Evolutionary conservation across 2,329 filamentous ascomycete species (phyloP), one percentile per base, ranked within the genome.

Genomic region (Colletotrichum lentis): DNA sequence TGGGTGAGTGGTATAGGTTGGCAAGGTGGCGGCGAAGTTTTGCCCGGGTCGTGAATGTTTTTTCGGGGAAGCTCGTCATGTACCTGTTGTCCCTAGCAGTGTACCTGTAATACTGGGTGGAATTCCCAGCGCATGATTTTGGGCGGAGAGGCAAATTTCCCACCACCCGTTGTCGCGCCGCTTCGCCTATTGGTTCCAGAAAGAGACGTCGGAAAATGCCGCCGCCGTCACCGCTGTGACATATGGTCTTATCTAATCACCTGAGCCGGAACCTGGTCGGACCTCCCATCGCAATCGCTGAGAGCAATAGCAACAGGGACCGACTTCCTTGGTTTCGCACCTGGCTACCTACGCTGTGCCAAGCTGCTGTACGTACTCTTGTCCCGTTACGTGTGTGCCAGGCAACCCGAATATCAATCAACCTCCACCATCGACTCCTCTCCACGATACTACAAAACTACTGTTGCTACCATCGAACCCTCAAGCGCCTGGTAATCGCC

Each of bases 91-190:
- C 31, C 31, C 31, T 35, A 10, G 31, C 31, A 35, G 31, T 10
- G 31, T 27, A 49, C 47, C 43, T 54, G 49, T 46, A 64, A 35
- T 10, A 35, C 31, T 35, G 31, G 31, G 31, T 35, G 31, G 55
- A 56, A 47, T 61, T 62, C 27, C 54, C 60, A 68, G 60, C 59
- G 69, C 67, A 77, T 77, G 74, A 77, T 75, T 76, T 75, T 74
- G 72, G 66, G 58, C 61, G 62, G 61, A 69, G 72, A 70, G 71
- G 72, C 73, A 75, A 76, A 75, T 74, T 73, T 72, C 74, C 73
- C 73, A 70, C 46, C 37, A 53, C 72, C 70, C 67, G 66, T 67
- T 69, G 64, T 67, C 70, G 71, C 69, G 67, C 64, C 62, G 67
- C 52, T 54, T 68, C 62, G 58, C 53, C 77, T 73, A 78, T 78